Evolutionary conservation across 139 green algal species (phyloP).

Genomic region (Microglena sp.): DNA sequence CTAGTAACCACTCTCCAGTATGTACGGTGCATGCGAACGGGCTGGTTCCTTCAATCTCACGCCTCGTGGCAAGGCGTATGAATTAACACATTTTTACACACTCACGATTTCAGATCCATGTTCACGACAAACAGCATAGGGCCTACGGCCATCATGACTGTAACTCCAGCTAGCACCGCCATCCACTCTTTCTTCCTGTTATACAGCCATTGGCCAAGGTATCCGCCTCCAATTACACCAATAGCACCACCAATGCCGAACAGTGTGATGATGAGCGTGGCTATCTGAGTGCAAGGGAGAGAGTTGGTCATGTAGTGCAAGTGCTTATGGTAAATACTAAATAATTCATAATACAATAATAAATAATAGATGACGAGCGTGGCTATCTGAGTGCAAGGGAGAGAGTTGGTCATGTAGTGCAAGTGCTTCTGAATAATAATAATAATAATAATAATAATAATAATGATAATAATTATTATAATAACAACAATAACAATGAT

Average conservation of each 20-base stretch:
- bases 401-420: background rate
- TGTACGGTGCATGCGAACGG: too few relatives aligned
- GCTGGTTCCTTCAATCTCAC: too few relatives aligned
- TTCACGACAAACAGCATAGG: conserved; percentile 66
- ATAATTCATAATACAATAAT: background rate
- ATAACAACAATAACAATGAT: too few relatives aligned
- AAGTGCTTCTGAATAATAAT: background rate
- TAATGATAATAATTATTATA: background rate
- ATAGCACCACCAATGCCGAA: conserved; percentile 55
- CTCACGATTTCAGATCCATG: conserved; percentile 9
- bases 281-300: conserved; percentile 9
- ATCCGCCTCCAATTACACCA: conserved; percentile 58
- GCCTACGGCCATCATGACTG: conserved; percentile 33
- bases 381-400: conserved; percentile 13
- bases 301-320: background rate
- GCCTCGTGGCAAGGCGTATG: too few relatives aligned
- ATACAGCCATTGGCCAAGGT: conserved; percentile 65
- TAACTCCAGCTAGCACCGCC: conserved; percentile 29
- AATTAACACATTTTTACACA: background rate
- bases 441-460: too few relatives aligned
- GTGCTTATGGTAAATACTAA: background rate
- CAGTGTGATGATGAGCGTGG: conserved; percentile 54
- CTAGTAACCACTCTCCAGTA: too few relatives aligned
- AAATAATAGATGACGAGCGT: conserved; percentile 44
- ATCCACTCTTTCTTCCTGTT: conserved; percentile 48